Base-by-base conservation (phyloP, 805 yeast species). In the Sugiyamaella valdiviana region DNA sequence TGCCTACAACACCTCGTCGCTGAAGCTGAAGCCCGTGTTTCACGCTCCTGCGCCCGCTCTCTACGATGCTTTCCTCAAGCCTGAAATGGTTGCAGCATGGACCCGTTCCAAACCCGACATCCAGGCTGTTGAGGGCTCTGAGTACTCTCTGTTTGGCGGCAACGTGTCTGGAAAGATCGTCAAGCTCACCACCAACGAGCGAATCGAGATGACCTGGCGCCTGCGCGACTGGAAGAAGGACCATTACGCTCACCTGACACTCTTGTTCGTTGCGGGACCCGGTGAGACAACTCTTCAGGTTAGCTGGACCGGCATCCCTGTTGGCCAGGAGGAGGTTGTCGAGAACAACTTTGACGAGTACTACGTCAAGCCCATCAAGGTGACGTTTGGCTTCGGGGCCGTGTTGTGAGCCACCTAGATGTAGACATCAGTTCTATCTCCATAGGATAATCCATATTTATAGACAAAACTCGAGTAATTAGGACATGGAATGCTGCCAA, bases 301-400 rank as follows among this genome's bases (percentile, higher is more conserved):
- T 16, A 71, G 75, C 39, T 88, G 91, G 79, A 72, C 79, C 15
- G 97, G 97, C 14, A 83, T 93, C 44, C 99, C 99, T 15, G 74
- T 91, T 36, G 99, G 98, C 12, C 95, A 93, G 64, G 98, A 93
- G 93, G 95, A 59, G 68, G 83, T 59, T 19, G 96, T 86, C 36
- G 79, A 81, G 61, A 77, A 74, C 37, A 93, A 91, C 66, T 91
- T 93, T 62, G 87, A 88, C 59, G 88, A 86, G 52, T 86, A 89
- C 68, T 93, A 93, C 64, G 81, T 93, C 45, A 82, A 83, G 67
- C 79, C 95, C 5, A 91, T 93, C 62, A 93, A 89, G 70, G 63
- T 87, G 39, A 84, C 96, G 0, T 93, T 93, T 67, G 99, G 99
- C 1, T 90, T 86, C 65, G 98, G 98, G 15, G 86, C 93, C n/a